Base-by-base conservation (phyloP, 2,329 filamentous ascomycete genomes). In the Alternaria panax region DNA sequence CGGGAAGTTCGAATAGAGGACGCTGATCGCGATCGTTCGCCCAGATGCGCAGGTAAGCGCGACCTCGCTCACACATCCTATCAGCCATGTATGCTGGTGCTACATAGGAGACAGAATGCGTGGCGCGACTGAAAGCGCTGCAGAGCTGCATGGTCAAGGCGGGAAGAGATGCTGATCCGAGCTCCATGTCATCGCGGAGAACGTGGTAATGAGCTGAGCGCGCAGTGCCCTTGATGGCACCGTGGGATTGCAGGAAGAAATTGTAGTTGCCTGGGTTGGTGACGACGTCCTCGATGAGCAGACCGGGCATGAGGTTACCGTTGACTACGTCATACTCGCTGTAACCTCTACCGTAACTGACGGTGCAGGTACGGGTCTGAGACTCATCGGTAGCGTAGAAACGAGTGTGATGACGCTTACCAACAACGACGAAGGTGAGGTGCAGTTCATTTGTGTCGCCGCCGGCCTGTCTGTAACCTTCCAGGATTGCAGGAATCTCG, bases 391-490 rank as follows among this genome's bases (percentile, higher is more conserved):
- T 57, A 1, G 75, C 67, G 51, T 75, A 82, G 66, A 82, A 80
- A 1, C 80, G 72, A 0, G 79, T 77, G 57, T 80, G 69, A 54
- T 83, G 80, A 1, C 80, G 71, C 55, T 82, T 82, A 3, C 66
- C 70, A 8, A 74, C 72, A 5, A 82, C 60, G 7, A 82, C 36
- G 34, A 75, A 62, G 0, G 75, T 75, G 14, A 80, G 9, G 8
- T 11, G 11, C 9, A 30, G 28, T 12, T 30, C 4, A 12, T 30
- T 11, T 4, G 28, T 5, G 8, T 30, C 9, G 8, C 28, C 28
- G 11, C 28, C 28, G 9, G 28, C 28, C 9, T 30, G 4, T 4
- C 14, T 11, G 28, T 30, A 30, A 9, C 9, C 28, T 11, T 30
- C 28, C 9, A 4, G 4, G 16, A 34, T 34, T n/a, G 16, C 14